Evolutionary conservation across 805 yeast species (phyloP).

Genomic region (Candida xyloterini): DNA sequence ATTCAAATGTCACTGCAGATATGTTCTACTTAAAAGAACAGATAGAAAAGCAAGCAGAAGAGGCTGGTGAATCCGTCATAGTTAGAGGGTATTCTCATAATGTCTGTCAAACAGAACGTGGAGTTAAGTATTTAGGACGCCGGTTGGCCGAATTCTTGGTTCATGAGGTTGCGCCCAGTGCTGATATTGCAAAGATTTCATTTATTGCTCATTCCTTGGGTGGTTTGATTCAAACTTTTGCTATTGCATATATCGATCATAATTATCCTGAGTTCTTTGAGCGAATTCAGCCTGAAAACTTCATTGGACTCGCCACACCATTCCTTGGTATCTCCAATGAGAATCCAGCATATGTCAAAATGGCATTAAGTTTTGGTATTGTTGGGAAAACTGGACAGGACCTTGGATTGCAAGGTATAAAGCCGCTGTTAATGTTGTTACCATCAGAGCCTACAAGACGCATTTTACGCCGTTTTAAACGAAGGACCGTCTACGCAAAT

Average conservation of each 20-base stretch:
- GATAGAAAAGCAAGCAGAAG: slow-evolving; percentile 48
- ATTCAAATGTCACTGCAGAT: slow-evolving; percentile 86
- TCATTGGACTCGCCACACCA: slow-evolving; percentile 84
- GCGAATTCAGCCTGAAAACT: slow-evolving; percentile 66
- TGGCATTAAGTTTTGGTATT: slow-evolving; percentile 82
- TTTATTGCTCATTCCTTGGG: slow-evolving; percentile 94
- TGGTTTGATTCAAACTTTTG: slow-evolving; percentile 88
- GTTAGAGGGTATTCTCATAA: slow-evolving; percentile 83
- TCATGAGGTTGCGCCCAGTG: slow-evolving; percentile 42
- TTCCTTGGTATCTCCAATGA: slow-evolving; percentile 84
- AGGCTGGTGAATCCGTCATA: slow-evolving; percentile 61
- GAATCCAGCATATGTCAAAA: slow-evolving; percentile 78
- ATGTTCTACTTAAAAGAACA: slow-evolving; percentile 83
- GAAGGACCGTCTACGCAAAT: slow-evolving; percentile 86
- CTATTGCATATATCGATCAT: slow-evolving; percentile 71
- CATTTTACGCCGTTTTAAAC: slow-evolving; percentile 57
- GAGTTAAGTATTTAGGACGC: slow-evolving; percentile 79
- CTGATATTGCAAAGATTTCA: slow-evolving; percentile 61
- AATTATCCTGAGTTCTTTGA: slow-evolving; percentile 71
- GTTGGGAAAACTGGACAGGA: slow-evolving; percentile 95
- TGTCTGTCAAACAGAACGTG: slow-evolving; percentile 84
- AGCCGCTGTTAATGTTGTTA: slow-evolving; percentile 70
- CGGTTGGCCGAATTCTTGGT: slow-evolving; percentile 74
- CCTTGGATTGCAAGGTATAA: slow-evolving; percentile 56
- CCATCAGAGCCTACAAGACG: slow-evolving; percentile 73